phyloP scores from a whole-genome alignment of 1,284 basidiomycete genomes.

The Amylostereum areolatum region DNA sequence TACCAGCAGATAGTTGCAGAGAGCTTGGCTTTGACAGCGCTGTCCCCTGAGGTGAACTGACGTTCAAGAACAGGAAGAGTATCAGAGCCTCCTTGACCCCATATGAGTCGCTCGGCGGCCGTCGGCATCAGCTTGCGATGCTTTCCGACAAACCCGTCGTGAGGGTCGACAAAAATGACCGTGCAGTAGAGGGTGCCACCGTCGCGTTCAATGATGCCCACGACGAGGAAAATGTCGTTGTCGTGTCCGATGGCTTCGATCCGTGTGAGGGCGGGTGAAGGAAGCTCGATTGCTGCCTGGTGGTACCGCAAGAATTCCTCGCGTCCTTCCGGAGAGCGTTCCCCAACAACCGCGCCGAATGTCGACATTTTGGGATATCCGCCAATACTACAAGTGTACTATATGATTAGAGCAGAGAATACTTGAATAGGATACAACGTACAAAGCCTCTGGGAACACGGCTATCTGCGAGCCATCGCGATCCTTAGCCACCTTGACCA shows the following conservation, averaged over 20 bases:
- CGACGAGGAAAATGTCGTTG: slow-evolving; percentile 53
- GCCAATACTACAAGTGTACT: slow-evolving; percentile 40
- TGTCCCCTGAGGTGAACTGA: slow-evolving; percentile 17
- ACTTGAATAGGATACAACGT: slow-evolving; percentile 22
- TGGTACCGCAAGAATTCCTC: slow-evolving; percentile 58
- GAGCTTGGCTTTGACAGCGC: slow-evolving; percentile 40
- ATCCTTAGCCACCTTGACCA: slow-evolving; percentile 44
- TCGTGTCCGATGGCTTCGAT: slow-evolving; percentile 48
- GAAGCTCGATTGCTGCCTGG: slow-evolving; percentile 50
- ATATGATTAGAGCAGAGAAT: slow-evolving; percentile 2
- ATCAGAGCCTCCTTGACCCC: slow-evolving; percentile 49
- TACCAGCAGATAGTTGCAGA: slow-evolving; percentile 67
- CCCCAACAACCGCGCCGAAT: slow-evolving; percentile 55
- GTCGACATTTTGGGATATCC: slow-evolving; percentile 62
- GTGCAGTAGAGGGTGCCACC: slow-evolving; percentile 69
- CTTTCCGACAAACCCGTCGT: slow-evolving; percentile 51
- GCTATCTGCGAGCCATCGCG: slow-evolving; percentile 49
- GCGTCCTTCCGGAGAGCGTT: slow-evolving; percentile 45
- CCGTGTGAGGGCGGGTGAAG: slow-evolving; percentile 40
- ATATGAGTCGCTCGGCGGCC: slow-evolving; percentile 61
- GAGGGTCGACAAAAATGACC: slow-evolving; percentile 56
- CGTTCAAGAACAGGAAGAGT: slow-evolving; percentile 26
- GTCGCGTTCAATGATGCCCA: slow-evolving; percentile 65
- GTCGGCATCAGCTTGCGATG: slow-evolving; percentile 76
- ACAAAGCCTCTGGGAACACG: slow-evolving; percentile 75